Percentiles rank a stretch among this genome's conserved stretches.
These are phyloP conservation scores for Tremella fuciformis DNA, from an alignment of 768 basidiomycete genomes.

Conservation along the genomic window DNA sequence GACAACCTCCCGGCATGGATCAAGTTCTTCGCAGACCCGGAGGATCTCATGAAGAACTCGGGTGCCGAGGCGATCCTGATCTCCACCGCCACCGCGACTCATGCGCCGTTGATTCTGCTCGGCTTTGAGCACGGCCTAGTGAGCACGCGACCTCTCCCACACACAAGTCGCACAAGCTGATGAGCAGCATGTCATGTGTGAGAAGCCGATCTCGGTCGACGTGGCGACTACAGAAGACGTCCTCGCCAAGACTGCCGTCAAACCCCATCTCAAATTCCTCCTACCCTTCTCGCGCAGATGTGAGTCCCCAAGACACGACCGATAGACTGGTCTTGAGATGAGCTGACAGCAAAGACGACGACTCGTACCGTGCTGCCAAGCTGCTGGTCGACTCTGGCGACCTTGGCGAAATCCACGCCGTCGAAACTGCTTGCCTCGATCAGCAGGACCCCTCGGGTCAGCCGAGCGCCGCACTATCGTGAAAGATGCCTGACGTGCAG, in stretches of 20 bases:
- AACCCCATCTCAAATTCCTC: conserved; percentile 16
- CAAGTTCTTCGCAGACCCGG: not conserved
- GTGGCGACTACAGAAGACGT: conserved; percentile 2
- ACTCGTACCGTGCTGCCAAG: conserved; percentile 14
- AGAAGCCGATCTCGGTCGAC: conserved; percentile 26
- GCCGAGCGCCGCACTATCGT: no score
- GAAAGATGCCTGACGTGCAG: no score
- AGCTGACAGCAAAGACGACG: not conserved
- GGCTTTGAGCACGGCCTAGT: not conserved
- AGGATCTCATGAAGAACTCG: not conserved
- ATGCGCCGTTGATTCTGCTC: not conserved
- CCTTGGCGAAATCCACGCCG: no score
- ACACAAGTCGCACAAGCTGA: not conserved
- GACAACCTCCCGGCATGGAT: not conserved
- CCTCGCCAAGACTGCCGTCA: not conserved
- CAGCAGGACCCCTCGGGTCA: no score
- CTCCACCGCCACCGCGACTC: conserved; percentile 4
- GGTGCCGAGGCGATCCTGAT: not conserved
- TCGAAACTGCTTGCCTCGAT: no score
- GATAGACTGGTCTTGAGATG: conserved; percentile 4
- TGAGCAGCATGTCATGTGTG: conserved; percentile 16
- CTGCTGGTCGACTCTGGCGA: no score
- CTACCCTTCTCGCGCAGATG: conserved; percentile 18
- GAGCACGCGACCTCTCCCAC: not conserved
- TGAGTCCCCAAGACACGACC: conserved; percentile 8